A percentile compares a stretch with the other conserved stretches of the same genome.
Evolutionary conservation across 352 stramenopile species (phyloP).

Genomic region (Phytopythium mirpurense): DNA sequence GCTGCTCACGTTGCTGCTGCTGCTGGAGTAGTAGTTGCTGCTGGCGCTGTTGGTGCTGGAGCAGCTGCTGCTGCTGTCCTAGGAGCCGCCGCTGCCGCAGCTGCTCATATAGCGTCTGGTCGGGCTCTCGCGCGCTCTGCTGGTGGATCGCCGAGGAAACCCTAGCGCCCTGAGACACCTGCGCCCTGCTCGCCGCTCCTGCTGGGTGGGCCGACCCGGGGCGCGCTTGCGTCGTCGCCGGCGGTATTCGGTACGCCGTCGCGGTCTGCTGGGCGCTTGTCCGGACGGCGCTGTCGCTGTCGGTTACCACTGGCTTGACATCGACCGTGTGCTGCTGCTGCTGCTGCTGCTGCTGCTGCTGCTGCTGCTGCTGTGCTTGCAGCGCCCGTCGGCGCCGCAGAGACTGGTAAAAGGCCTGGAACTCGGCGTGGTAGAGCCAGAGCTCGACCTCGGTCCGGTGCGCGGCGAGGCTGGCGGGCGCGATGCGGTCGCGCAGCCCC

Average conservation of each 20-base stretch:
- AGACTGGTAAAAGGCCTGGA: conserved; percentile 52
- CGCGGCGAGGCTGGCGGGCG: conserved; percentile 22
- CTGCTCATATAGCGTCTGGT: background rate
- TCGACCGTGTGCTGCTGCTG: conserved; percentile 3
- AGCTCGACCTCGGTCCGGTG: conserved; percentile 66
- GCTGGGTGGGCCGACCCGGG: no score
- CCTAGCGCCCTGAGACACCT: no score
- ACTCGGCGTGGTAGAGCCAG: conserved; percentile 66
- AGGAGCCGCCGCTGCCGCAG: conserved; percentile 16
- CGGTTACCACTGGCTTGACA: conserved; percentile 14
- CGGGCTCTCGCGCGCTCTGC: background rate
- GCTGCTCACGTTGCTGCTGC: conserved; percentile 10
- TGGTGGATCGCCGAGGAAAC: no score
- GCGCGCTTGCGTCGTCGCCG: no score
- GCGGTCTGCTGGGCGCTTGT: background rate
- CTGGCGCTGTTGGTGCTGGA: conserved; percentile 6
- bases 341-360: conserved; percentile 12
- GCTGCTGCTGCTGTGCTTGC: background rate
- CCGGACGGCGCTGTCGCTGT: conserved; percentile 4
- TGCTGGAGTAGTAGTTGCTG: conserved; percentile 16
- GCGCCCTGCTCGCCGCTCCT: no score
- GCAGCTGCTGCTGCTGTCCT: conserved; percentile 6
- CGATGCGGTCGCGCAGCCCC: conserved; percentile 43
- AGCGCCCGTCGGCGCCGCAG: conserved; percentile 22
- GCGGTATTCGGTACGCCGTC: background rate